Base-by-base conservation (phyloP, 2,329 filamentous ascomycete species). In the Ophidiomyces ophidiicola region DNA sequence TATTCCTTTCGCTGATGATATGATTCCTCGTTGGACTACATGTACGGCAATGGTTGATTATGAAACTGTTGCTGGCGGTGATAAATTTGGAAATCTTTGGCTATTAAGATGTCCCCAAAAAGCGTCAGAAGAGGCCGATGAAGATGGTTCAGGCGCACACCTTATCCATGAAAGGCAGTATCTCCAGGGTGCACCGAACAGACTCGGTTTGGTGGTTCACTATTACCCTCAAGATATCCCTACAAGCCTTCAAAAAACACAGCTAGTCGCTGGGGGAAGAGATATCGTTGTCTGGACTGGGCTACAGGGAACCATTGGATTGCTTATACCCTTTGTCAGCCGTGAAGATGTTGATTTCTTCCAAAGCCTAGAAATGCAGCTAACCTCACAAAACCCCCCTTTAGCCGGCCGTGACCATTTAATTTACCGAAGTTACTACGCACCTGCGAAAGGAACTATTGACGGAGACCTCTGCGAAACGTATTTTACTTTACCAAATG, bases 31-130 rank as follows among this genome's bases (percentile, higher is more conserved):
- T 21, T 96, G 87, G 83, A 93, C 85, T 1, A 93, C 85, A 0
- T 82, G 82, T 49, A 81, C 82, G 1, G 74, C 86, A 2, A 94
- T 98, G 85, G 79, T 96, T 1, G 90, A 99, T 62, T 99, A 98
- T 60, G 90, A 98, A 58, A 93, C 90, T 1, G 78, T 83, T 17
- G 87, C 86, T 2, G 90, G 88, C 24, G 88, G 88, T 24, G 90
- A 99, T 66, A 96, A 94, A 57, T 99, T 98, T 49, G 92, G 90
- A 44, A 98, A 98, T 53, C 63, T 98, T 11, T 98, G 86, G 79
- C 74, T 98, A 31, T 71, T 98, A 20, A 81, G 90, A 33, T 90
- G 83, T 53, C 86, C 88, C 0, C 69, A 78, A 44, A 90, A 93
- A 58, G 78, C 80, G 5, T 93, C 84, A 25, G 80, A 86, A 48